These are phyloP conservation scores for Begonia loranthoides DNA, from an alignment of 306 rosid genomes.

Conservation along the genomic window DNA sequence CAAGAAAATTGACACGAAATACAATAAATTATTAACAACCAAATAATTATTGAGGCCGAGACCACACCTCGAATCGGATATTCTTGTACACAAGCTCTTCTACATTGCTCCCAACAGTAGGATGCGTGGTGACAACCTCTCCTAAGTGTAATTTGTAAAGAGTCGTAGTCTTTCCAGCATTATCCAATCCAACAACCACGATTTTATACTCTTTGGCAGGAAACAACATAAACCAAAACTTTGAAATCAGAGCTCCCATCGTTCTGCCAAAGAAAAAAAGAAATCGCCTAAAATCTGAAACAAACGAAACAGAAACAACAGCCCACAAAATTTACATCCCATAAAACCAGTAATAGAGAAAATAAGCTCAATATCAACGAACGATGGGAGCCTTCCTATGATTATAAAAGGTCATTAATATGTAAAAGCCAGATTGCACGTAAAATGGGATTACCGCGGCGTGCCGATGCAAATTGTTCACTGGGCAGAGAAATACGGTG, in stretches of 20 bases:
- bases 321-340: no score
- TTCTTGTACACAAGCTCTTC: slow-evolving; percentile 96
- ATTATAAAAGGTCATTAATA: no score
- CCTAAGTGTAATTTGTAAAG: slow-evolving; percentile 94
- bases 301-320: not conserved
- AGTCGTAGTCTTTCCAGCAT: slow-evolving; percentile 94
- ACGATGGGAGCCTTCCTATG: no score
- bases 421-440: no score
- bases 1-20: not conserved
- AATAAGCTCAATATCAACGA: no score
- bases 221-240: slow-evolving; percentile 87
- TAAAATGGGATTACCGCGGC: no score
- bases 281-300: slow-evolving; percentile 17
- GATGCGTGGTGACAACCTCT: slow-evolving; percentile 95
- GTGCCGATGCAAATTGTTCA: no score
- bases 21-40: not conserved
- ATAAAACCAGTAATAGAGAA: no score
- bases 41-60: not conserved
- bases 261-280: slow-evolving; percentile 1
- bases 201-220: slow-evolving; percentile 90
- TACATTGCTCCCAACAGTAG: slow-evolving; percentile 95
- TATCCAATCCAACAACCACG: slow-evolving; percentile 91
- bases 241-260: slow-evolving; percentile 78
- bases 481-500: no score
- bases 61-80: slow-evolving; percentile 77